phyloP scores from a whole-genome alignment of 129 eudicot species.

The Centrapalus pauciflorus region DNA sequence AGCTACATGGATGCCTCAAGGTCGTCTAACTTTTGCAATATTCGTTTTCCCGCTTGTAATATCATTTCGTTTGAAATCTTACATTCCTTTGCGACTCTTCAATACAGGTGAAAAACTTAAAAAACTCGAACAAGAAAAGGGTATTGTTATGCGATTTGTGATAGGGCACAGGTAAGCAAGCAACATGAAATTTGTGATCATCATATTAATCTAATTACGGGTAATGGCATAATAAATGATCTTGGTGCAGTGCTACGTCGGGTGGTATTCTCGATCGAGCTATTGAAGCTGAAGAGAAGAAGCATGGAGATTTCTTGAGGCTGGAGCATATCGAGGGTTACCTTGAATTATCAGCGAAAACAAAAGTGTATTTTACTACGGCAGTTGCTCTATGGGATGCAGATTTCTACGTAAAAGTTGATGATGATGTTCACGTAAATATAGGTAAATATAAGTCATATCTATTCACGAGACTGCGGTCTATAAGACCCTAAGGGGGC shows the following conservation, averaged over 20 bases:
- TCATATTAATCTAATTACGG: neutral
- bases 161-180: conserved; percentile 91
- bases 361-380: conserved; percentile 67
- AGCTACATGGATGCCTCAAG: conserved; percentile 99
- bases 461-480: no score
- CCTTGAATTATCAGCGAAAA: conserved; percentile 87
- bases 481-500: no score
- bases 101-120: conserved; percentile 68
- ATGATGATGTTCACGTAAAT: conserved; percentile 88
- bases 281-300: conserved; percentile 79
- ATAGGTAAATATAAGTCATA: conserved; percentile 57
- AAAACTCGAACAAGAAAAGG: conserved; percentile 91
- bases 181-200: neutral
- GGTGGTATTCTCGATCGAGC: conserved; percentile 91
- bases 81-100: neutral
- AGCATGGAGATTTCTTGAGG: conserved; percentile 83
- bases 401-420: conserved; percentile 87
- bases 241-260: conserved; percentile 56
- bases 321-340: conserved; percentile 91
- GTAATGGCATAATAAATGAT: neutral
- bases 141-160: conserved; percentile 83
- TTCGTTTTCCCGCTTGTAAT: neutral
- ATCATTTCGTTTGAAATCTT: neutral
- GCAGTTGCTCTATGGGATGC: conserved; percentile 91
- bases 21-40: conserved; percentile 23